A percentile compares a stretch with the other conserved stretches of the same genome.
Evolutionary conservation across 805 yeast species (phyloP).

Genomic region (Pichia rugopelliculosa): DNA sequence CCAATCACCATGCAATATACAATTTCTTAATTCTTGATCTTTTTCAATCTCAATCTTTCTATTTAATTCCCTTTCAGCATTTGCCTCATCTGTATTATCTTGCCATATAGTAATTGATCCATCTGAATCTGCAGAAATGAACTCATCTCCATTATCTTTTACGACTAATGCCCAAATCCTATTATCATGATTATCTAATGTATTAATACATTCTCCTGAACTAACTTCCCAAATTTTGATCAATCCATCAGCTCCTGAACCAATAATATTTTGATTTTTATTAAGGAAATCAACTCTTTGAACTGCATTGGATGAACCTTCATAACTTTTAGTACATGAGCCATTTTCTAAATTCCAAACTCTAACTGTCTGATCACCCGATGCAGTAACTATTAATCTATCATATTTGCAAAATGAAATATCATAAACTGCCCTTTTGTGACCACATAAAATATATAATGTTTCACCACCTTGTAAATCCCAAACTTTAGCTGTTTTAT

Average conservation of each 20-base stretch:
- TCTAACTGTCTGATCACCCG: slow-evolving; percentile 82
- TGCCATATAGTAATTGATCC: slow-evolving; percentile 86
- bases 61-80: slow-evolving; percentile 45
- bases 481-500: slow-evolving; percentile 89
- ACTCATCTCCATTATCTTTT: slow-evolving; percentile 55
- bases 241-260: slow-evolving; percentile 92
- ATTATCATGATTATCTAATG: slow-evolving; percentile 86
- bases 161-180: slow-evolving; percentile 87
- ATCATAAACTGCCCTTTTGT: slow-evolving; percentile 93
- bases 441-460: slow-evolving; percentile 78
- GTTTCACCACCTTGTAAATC: slow-evolving; percentile 79
- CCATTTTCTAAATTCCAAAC: slow-evolving; percentile 82
- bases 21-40: slow-evolving; percentile 81
- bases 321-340: slow-evolving; percentile 73
- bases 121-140: slow-evolving; percentile 91
- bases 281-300: slow-evolving; percentile 71
- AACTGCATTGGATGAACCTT: slow-evolving; percentile 91
- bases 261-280: slow-evolving; percentile 57
- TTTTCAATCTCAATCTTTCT: slow-evolving; percentile 62
- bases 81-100: slow-evolving; percentile 75
- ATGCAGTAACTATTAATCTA: slow-evolving; percentile 68
- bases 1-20: slow-evolving; percentile 70
- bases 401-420: slow-evolving; percentile 76
- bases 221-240: slow-evolving; percentile 82
- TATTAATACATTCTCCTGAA: slow-evolving; percentile 70